Evolutionary conservation across 140 eudicot genomes (phyloP).

Genomic region (Erigeron philadelphicus): DNA sequence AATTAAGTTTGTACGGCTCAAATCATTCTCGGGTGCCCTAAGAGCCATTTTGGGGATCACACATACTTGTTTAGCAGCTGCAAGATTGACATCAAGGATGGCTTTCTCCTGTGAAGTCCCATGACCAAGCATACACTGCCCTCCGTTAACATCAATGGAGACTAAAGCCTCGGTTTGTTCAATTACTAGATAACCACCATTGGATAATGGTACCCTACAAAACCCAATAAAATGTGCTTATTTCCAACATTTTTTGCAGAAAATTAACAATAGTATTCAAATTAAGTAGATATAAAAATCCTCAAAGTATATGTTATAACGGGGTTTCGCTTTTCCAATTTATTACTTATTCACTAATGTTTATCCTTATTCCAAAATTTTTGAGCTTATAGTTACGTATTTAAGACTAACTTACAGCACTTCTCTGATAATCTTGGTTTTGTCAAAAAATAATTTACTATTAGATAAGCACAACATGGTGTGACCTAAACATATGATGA

Average conservation of each 20-base stretch:
- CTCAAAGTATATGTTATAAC: not conserved
- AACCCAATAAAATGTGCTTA: not conserved
- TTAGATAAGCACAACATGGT: not conserved
- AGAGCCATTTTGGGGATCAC: slow-evolving; percentile 6
- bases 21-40: too few relatives aligned
- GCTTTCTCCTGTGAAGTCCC: slow-evolving; percentile 95
- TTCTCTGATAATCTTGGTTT: not conserved
- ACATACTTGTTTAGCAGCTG: slow-evolving; percentile 50
- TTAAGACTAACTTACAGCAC: not conserved
- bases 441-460: not conserved
- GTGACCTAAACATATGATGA: not conserved
- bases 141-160: slow-evolving; percentile 96
- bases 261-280: not conserved
- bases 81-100: slow-evolving; percentile 91
- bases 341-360: not conserved
- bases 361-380: not conserved
- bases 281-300: not conserved
- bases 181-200: slow-evolving; percentile 93
- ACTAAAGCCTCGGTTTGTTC: slow-evolving; percentile 99
- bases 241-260: not conserved
- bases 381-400: not conserved
- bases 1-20: not conserved
- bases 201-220: slow-evolving; percentile 72
- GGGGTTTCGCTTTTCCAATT: not conserved
- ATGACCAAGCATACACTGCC: slow-evolving; percentile 92